Conservation (phyloP, 768 basidiomycete species). For the Kwoniella botswanensis region DNA sequence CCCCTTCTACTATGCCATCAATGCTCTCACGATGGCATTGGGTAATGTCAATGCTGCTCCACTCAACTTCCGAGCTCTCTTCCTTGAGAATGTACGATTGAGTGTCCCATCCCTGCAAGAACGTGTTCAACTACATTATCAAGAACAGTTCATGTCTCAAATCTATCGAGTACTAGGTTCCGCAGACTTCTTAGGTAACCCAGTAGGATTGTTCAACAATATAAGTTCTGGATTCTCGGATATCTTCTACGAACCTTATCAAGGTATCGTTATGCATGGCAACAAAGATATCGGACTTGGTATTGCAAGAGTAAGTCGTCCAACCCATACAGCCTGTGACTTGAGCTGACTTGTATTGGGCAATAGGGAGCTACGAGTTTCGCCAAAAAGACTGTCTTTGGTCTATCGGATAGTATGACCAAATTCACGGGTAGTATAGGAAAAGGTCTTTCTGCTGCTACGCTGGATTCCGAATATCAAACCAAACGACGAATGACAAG, state of each 20-base stretch:
- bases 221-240: conserved; percentile 97
- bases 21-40: conserved; percentile 93
- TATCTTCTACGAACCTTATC: conserved; percentile 98
- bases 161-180: conserved; percentile 97
- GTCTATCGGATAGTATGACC: conserved; percentile 92
- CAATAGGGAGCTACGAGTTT: conserved; percentile 93
- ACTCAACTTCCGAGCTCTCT: conserved; percentile 89
- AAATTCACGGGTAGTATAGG: conserved; percentile 97
- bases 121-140: conserved; percentile 87
- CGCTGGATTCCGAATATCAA: conserved; percentile 95
- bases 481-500: conserved; percentile 83
- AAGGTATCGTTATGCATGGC: conserved; percentile 94
- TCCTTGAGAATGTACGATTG: conserved; percentile 90
- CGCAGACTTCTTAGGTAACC: conserved; percentile 78
- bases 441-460: conserved; percentile 95
- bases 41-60: conserved; percentile 97
- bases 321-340: conserved; percentile 1
- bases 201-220: conserved; percentile 96
- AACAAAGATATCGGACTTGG: conserved; percentile 92
- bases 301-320: conserved; percentile 76
- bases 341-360: conserved; percentile 22
- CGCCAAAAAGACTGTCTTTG: conserved; percentile 98
- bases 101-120: conserved; percentile 80
- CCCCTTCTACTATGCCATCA: conserved; percentile 88
- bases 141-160: conserved; percentile 89